Evolutionary conservation across 148 eudicot species (phyloP), one percentile per base, ranked within the genome.

Genomic region (Chenopodium quinoa): DNA sequence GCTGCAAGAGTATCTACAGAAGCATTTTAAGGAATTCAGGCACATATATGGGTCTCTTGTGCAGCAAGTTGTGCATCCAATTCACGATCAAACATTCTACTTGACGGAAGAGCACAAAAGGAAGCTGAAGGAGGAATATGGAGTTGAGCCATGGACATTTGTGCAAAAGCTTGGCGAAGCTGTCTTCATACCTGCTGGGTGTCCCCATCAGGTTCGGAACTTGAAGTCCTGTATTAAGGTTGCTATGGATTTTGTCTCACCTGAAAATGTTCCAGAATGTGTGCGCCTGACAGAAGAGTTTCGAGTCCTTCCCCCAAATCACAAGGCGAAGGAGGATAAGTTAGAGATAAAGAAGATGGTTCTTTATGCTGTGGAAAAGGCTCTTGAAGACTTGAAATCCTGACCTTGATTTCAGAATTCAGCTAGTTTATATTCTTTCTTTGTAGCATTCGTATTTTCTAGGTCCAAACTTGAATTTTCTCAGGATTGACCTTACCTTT

Each of bases 181-280:
- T 11, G 91, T 90, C 37, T 90, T 90, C 69, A 87, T 90, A 79
- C 91, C 93, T 69, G 89, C 90, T 75, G 93, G 93, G 31, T 91
- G 93, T 60, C 93, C 93, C 29, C 90, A 89, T 78, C 93, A 91
- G 84, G 91, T 91, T 74, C 82, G 93, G 75, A 87, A 91, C 79
- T 80, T 90, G 79, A 90, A 89, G 83, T 88, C 90, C 11, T 88
- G 90, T 79, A 88, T 88, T 54, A 88, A 88, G 84, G 90, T 88
- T 62, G 90, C 90, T 13, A 47, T 88, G 69, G 90, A 88, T 75
- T 88, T 88, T 82, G 90, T 88, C 52, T 86, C 90, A 54, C 90
- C 90, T 9, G 90, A 88, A 85, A 88, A 88, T 78, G 85, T 88
- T 46, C 80, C 79, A 4, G 90, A 88, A 77, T 88, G 90, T 76